Evolutionary conservation across 1,139 yeast species (phyloP), one percentile per base, ranked within the genome.

Genomic region (Pichia sp.): DNA sequence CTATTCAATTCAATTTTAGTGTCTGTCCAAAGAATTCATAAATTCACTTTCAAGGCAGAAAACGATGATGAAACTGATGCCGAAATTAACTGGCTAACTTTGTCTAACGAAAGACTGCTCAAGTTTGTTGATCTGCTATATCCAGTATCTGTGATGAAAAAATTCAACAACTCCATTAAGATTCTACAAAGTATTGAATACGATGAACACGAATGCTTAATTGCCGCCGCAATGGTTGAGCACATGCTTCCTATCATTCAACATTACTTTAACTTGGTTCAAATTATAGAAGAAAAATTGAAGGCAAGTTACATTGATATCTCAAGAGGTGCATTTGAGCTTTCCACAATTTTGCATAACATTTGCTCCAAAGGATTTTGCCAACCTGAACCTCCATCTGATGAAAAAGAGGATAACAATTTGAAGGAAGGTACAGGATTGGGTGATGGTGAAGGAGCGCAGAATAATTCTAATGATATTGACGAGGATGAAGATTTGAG

Each of bases 381-480:
- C 67, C 81, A 95, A 3, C 99, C 99, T 31, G 86, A 87, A 64
- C 84, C 87, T 23, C 87, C 92, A 13, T 74, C 79, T 30, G 93
- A 88, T 53, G 81, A 82, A 54, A 79, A 82, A 58, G 81, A 84
- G 19, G 78, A 79, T 56, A 82, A 82, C 49, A 83, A 87, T 63
- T 64, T 85, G 66, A 85, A 85, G 42, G 79, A 85, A 52, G 99
- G 99, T 52, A 89, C 97, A n/a, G 99, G 99, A 10, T 75, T 93
- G 44, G 99, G 99, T 50, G 98, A 93, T 68, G 99, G 98, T 26
- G 90, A 87, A 58, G 98, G 97, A 59, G 96, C 87, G 4, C 79
- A 82, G 40, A 83, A 83, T 63, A 85, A 85, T 64, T 82, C 95
- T 0, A 85, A 90, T 50, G 97, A 90, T 67, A 87, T 87, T 54